Base-by-base conservation (phyloP, 2,329 filamentous ascomycete genomes). In the Paraphoma chrysanthemicola region DNA sequence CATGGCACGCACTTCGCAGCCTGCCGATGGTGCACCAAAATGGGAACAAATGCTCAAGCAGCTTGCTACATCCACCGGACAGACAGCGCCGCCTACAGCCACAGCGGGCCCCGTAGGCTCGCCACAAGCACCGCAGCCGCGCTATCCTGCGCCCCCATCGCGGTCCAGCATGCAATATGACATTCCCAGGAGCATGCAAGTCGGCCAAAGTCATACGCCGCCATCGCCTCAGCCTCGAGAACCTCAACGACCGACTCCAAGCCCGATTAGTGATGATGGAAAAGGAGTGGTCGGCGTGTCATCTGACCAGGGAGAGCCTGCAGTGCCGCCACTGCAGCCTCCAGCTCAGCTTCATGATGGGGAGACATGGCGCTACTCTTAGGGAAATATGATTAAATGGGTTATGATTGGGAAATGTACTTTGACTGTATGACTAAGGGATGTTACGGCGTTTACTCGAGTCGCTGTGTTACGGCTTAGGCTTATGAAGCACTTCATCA, bases 11-110 rank as follows among this genome's bases (percentile, higher is more conserved):
- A 65, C 68, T 12, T 60, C 64, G 4, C 56, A 64, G 17, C 57
- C 68, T 3, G 45, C 63, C 8, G 65, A 59, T 12, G 63, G 62
- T 31, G 58, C 66, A 29, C 67, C 68, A 4, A 73, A 71, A 39
- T 75, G 72, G 69, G 72, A 77, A 44, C 65, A 67, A 36, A 73
- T 72, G 71, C 60, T 75, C 29, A 73, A 74, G 52, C 68, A 73
- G 39, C 60, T 76, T 4, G 63, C 64, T 18, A 67, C 66, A 5
- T 60, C 70, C 2, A 59, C 64, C 9, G 63, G 64, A 5, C 33
- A 58, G 23, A 47, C 57, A 41, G 28, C 51, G 9, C 44, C 53
- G 44, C 52, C 60, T n/a, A 43, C 61, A 7, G n/a, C 51, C 2
- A 17, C 60, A 11, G 51, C 53, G 8, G 43, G 44, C 17, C 39